Evolutionary conservation across 345 rosid genomes (phyloP).

Genomic region (Clausena lansium): DNA sequence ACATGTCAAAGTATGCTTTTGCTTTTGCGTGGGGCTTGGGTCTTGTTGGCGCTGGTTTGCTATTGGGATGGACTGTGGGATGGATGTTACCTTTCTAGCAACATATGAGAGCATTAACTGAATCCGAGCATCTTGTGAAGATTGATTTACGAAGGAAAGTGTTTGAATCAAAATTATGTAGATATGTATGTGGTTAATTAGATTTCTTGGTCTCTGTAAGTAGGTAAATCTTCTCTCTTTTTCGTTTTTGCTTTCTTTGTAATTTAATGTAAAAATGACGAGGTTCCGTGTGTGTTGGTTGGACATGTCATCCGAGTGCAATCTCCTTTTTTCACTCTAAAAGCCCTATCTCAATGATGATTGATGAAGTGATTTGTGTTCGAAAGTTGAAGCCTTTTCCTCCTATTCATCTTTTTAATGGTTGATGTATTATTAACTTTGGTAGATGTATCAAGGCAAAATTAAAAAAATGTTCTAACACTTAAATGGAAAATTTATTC

Average conservation of each 20-base stretch:
- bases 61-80: conserved; percentile 96
- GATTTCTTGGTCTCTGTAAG: neutral
- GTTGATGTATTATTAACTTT: too few relatives aligned
- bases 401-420: too few relatives aligned
- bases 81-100: conserved; percentile 71
- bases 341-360: too few relatives aligned
- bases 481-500: too few relatives aligned
- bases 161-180: conserved; percentile 6
- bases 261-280: conserved; percentile 13
- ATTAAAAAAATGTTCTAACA: too few relatives aligned
- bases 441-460: too few relatives aligned
- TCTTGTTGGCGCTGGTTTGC: conserved; percentile 93
- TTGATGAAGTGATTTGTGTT: too few relatives aligned
- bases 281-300: conserved; percentile 19
- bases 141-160: conserved; percentile 13
- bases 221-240: neutral
- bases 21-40: conserved; percentile 79
- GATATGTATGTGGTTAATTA: conserved; percentile 9
- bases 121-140: conserved; percentile 10
- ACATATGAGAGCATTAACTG: neutral
- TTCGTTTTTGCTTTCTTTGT: neutral
- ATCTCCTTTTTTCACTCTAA: neutral
- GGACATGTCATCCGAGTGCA: neutral
- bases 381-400: too few relatives aligned
- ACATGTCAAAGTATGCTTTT: conserved; percentile 41